Percentiles rank a stretch among this genome's conserved stretches.
These are phyloP conservation scores for Paxillus involutus DNA, from an alignment of 768 basidiomycete species.

Conservation along the genomic window DNA sequence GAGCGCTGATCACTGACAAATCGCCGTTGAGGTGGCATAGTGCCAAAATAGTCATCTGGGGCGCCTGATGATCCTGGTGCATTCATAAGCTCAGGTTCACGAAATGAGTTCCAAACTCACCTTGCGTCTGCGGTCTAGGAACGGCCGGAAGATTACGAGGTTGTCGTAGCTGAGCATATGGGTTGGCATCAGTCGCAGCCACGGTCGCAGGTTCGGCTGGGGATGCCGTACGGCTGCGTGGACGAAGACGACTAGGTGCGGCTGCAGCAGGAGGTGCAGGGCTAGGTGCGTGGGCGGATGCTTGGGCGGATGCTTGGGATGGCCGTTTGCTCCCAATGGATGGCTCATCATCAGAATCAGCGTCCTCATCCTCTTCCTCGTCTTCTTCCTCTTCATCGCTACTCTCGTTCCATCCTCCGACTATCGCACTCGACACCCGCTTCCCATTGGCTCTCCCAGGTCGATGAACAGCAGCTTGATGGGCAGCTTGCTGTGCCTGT, in stretches of 20 bases:
- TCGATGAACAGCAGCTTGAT: conserved; percentile 72
- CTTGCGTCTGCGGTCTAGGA: conserved; percentile 45
- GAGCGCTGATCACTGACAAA: conserved; percentile 53
- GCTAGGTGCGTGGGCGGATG: conserved; percentile 13
- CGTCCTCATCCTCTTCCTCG: conserved; percentile 65
- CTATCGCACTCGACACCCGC: conserved; percentile 40
- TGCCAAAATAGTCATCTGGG: conserved; percentile 45
- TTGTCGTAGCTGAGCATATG: conserved; percentile 51
- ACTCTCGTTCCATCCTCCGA: conserved; percentile 59
- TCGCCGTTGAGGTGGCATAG: conserved; percentile 42
- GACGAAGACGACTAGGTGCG: conserved; percentile 28
- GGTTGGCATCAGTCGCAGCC: conserved; percentile 31
- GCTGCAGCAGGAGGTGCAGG: conserved; percentile 19
- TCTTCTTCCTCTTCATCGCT: conserved; percentile 84
- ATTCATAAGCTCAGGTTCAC: conserved; percentile 6
- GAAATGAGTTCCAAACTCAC: conserved; percentile 34
- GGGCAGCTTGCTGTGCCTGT: conserved; percentile 81
- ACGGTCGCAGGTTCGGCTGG: conserved; percentile 25
- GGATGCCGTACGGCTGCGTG: conserved; percentile 31
- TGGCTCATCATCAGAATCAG: conserved; percentile 58
- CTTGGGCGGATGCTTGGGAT: conserved; percentile 19
- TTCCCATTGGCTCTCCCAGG: conserved; percentile 60
- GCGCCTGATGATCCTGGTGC: conserved; percentile 30
- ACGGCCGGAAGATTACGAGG: conserved; percentile 67
- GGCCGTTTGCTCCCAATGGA: conserved; percentile 35